These are phyloP conservation scores for Geotrichum candidum DNA, from an alignment of 1,139 yeast species.

Conservation along the genomic window DNA sequence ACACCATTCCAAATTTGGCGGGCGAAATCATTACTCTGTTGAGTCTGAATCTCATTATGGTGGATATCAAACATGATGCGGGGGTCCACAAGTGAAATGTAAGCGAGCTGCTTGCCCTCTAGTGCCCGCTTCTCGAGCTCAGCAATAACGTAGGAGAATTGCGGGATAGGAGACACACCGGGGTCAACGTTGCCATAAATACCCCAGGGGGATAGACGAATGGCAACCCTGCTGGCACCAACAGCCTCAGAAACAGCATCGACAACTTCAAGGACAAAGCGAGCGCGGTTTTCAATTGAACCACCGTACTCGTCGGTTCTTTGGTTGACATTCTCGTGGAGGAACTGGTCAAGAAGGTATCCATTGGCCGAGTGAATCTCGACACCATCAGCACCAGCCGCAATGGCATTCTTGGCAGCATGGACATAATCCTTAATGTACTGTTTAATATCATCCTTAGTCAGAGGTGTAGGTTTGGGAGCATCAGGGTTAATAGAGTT, in stretches of 20 bases:
- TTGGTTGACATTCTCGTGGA: conserved; percentile 46
- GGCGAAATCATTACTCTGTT: conserved; percentile 20
- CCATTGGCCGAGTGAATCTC: conserved; percentile 72
- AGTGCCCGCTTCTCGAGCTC: conserved; percentile 31
- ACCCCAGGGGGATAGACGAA: conserved; percentile 57
- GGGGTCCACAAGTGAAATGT: conserved; percentile 50
- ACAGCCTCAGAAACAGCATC: conserved; percentile 47
- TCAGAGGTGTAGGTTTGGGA: conserved; percentile 33
- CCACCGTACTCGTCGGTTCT: conserved; percentile 72
- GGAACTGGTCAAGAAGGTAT: conserved; percentile 49
- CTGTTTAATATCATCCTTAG: conserved; percentile 38
- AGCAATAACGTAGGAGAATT: conserved; percentile 28
- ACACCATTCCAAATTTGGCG: conserved; percentile 38
- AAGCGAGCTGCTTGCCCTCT: conserved; percentile 39
- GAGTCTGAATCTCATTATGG: neutral
- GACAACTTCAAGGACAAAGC: conserved; percentile 50
- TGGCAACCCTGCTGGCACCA: conserved; percentile 50
- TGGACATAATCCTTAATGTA: conserved; percentile 34
- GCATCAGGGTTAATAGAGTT: conserved; percentile 20
- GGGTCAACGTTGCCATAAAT: conserved; percentile 33
- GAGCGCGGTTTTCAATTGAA: conserved; percentile 58
- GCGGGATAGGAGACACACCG: conserved; percentile 31
- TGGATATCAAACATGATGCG: conserved; percentile 22
- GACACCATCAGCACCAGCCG: conserved; percentile 62
- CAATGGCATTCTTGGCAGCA: conserved; percentile 44